These are phyloP conservation scores for Ganoderma lucidum DNA, from an alignment of 1,284 basidiomycete species.

Conservation along the genomic window DNA sequence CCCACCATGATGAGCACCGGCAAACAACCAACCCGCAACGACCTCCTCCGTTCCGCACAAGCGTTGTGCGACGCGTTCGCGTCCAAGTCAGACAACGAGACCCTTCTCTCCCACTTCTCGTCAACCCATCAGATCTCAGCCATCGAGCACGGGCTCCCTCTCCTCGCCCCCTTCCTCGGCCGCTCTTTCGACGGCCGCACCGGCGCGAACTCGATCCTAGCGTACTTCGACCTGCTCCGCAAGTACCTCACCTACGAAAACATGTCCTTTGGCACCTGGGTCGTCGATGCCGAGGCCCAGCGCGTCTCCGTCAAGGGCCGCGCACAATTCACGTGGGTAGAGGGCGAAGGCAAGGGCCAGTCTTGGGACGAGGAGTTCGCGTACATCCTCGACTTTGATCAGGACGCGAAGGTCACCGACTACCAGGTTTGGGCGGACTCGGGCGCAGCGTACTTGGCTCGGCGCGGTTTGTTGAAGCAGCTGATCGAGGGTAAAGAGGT, in stretches of 20 bases:
- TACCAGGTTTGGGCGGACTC: slow-evolving; percentile 78
- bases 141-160: slow-evolving; percentile 63
- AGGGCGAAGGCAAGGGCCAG: slow-evolving; percentile 49
- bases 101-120: slow-evolving; percentile 61
- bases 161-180: slow-evolving; percentile 68
- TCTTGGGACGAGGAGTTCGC: slow-evolving; percentile 71
- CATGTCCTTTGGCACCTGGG: slow-evolving; percentile 52
- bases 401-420: slow-evolving; percentile 57
- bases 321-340: slow-evolving; percentile 64
- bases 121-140: slow-evolving; percentile 51
- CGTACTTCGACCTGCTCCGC: slow-evolving; percentile 60
- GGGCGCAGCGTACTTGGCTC: slow-evolving; percentile 68
- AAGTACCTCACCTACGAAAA: slow-evolving; percentile 50
- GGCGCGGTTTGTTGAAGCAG: slow-evolving; percentile 51
- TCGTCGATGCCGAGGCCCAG: slow-evolving; percentile 51
- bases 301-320: slow-evolving; percentile 63
- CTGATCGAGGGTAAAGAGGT: slow-evolving; percentile 27
- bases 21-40: slow-evolving; percentile 28
- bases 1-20: not conserved
- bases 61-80: slow-evolving; percentile 64
- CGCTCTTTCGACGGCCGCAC: slow-evolving; percentile 53
- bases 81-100: slow-evolving; percentile 48
- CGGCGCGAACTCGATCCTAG: slow-evolving; percentile 45
- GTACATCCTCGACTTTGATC: slow-evolving; percentile 69
- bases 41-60: slow-evolving; percentile 54